Base-by-base conservation (phyloP, 495 filamentous ascomycete genomes). In the Penicillium samsonianum region DNA sequence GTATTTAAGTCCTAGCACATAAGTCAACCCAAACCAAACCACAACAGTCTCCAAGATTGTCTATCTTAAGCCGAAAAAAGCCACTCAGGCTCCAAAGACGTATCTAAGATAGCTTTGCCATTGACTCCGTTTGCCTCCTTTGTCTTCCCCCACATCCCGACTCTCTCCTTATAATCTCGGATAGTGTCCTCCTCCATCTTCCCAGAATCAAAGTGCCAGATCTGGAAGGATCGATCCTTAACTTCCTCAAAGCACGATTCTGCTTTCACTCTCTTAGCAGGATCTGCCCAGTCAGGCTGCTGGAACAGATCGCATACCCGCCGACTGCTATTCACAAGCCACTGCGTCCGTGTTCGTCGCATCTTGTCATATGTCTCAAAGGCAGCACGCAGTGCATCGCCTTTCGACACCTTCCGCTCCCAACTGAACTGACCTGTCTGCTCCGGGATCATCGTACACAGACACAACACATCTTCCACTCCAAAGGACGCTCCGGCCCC, bases 401-500 rank as follows among this genome's bases (percentile, higher is more conserved):
- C 31, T 37, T 33, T 20, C 3, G 46, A 30, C n/a, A 31, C 26
- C 9, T 35, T 35, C 0, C 5, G 26, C 9, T 35, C 28, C 12
- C 42, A 22, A 22, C 11, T 2, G 5, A 12, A 22, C 30, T 50
- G 48, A 23, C 11, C 3, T 3, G 31, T 37, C 16, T 28, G 22
- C 4, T 42, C 50, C 3, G 7, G 19, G 3, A 30, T n/a, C 22
- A 52, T 9, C 17, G 47, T 50, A 19, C 26, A 35, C 47, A 50
- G n/a, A 14, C 30, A 50, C 7, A 80, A 45, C 1, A 71, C 78
- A 61, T 85, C 82, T 60, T 86, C 82, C 31, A 85, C 70, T 0
- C 81, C 81, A 55, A 83, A 70, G 0, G 81, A 80, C 0, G 78
- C 83, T 0, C 83, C 83, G 1, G 82, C 77, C 0, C 83, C 83